phyloP scores from a whole-genome alignment of 768 basidiomycete genomes.

The Coprinopsis marcescibilis region DNA sequence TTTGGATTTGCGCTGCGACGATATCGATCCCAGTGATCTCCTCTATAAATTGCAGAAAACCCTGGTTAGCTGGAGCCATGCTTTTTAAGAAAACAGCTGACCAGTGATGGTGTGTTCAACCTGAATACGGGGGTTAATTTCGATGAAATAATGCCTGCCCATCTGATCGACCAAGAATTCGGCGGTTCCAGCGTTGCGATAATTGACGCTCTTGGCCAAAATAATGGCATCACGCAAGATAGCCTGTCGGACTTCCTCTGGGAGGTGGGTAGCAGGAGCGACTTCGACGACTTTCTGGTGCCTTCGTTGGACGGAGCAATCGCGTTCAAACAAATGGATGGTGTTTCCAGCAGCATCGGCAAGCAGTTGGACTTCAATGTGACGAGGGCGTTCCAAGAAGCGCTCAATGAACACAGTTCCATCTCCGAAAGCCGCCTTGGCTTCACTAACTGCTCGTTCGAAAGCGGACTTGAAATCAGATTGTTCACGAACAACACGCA shows the following conservation, averaged over 20 bases:
- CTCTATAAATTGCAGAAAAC: slow-evolving; percentile 46
- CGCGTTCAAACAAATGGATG: slow-evolving; percentile 97
- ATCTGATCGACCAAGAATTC: slow-evolving; percentile 98
- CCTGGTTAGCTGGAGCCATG: slow-evolving; percentile 7
- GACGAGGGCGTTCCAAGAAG: slow-evolving; percentile 92
- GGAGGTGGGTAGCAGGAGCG: slow-evolving; percentile 91
- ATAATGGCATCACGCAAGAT: slow-evolving; percentile 91
- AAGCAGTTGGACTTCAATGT: slow-evolving; percentile 95
- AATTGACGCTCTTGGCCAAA: slow-evolving; percentile 88
- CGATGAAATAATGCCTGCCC: slow-evolving; percentile 98
- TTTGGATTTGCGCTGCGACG: slow-evolving; percentile 98
- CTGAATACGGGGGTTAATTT: slow-evolving; percentile 99
- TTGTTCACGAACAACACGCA: slow-evolving; percentile 96
- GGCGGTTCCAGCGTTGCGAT: slow-evolving; percentile 95
- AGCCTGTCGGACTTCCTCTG: slow-evolving; percentile 84
- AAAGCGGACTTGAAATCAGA: slow-evolving; percentile 87
- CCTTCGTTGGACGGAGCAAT: slow-evolving; percentile 95
- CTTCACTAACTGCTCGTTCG: slow-evolving; percentile 90
- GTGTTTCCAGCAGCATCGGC: slow-evolving; percentile 91
- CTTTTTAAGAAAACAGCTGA: slow-evolving; percentile 21
- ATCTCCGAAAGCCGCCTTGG: slow-evolving; percentile 95
- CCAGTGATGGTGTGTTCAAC: slow-evolving; percentile 99
- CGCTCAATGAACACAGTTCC: slow-evolving; percentile 99
- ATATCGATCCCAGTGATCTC: slow-evolving; percentile 99
- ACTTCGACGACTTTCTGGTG: slow-evolving; percentile 99